Conservation (phyloP, 225 moss, liverwort and hornwort species). For the Thuidium tamariscinum region DNA sequence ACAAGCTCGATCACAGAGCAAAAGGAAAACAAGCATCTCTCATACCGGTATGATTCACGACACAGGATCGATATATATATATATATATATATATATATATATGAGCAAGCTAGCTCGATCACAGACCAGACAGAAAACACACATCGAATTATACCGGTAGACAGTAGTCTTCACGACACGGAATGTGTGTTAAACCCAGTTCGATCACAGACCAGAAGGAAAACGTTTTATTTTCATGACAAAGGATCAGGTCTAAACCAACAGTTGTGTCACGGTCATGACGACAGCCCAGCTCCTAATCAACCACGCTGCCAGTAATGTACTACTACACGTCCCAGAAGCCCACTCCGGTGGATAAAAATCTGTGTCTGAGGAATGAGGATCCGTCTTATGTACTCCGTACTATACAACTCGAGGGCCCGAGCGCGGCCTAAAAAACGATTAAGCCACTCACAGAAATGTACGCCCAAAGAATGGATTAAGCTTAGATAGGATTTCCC, state of each 20-base stretch:
- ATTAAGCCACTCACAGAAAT: neutral
- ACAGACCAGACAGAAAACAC: neutral
- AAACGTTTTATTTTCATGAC: neutral
- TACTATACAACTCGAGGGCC: conserved; percentile 54
- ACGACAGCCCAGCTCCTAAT: neutral
- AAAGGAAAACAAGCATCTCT: neutral
- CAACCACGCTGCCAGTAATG: neutral
- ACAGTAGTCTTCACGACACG: neutral
- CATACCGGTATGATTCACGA: no score
- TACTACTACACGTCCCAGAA: neutral
- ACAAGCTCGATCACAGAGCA: neutral
- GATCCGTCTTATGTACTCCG: conserved; percentile 35
- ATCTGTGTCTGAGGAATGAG: neutral
- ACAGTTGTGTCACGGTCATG: neutral
- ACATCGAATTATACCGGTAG: neutral
- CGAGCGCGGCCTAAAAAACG: neutral
- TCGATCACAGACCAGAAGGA: neutral
- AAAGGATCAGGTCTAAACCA: neutral
- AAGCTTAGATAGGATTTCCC: neutral
- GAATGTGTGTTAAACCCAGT: neutral
- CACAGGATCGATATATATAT: no score
- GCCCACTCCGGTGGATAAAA: neutral
- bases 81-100: no score
- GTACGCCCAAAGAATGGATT: conserved; percentile 43
- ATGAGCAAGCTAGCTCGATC: neutral